Percentiles rank a stretch among this genome's conserved stretches.
Evolutionary conservation across 2,329 filamentous ascomycete genomes (phyloP).

Genomic region (Verruconis gallopava): DNA sequence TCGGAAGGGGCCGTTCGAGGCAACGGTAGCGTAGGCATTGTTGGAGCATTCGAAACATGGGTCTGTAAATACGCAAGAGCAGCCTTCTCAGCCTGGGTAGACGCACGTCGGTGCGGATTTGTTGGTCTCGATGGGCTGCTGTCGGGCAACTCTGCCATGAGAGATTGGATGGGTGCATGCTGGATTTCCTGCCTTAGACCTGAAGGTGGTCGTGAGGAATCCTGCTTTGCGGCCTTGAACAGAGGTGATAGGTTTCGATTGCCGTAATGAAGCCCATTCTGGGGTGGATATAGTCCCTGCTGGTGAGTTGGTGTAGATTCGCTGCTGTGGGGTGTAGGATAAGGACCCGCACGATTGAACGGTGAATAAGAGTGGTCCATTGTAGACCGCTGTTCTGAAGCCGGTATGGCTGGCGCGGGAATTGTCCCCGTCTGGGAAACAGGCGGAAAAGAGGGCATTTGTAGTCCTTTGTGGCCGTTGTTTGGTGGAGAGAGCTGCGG

Average conservation of each 20-base stretch:
- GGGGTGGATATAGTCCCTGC: background rate
- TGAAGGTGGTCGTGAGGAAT: constrained; percentile 29
- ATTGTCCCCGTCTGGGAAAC: background rate
- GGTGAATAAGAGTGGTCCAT: constrained; percentile 3
- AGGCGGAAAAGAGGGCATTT: background rate
- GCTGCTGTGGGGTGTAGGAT: constrained; percentile 4
- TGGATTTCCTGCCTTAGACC: constrained; percentile 29
- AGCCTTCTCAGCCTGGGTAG: constrained; percentile 1
- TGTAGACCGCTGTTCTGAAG: background rate
- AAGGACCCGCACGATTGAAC: constrained; percentile 2
- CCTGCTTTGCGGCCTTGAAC: constrained; percentile 34
- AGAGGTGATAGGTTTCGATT: constrained; percentile 36
- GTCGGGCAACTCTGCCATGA: constrained; percentile 3
- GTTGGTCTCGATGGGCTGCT: constrained; percentile 1
- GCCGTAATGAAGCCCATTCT: constrained; percentile 23
- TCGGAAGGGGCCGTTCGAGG: background rate
- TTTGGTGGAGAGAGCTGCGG: background rate
- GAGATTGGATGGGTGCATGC: background rate
- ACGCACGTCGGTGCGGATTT: background rate
- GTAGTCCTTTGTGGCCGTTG: background rate
- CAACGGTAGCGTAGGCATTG: constrained; percentile 1
- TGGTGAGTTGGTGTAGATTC: constrained; percentile 2
- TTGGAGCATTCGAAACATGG: background rate
- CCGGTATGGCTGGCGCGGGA: too few species aligned
- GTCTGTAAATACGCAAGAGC: background rate